Percentiles rank a stretch among this genome's conserved stretches.
These are phyloP conservation scores for Aspergillus hancockii DNA, from an alignment of 495 filamentous ascomycete genomes.

Conservation along the genomic window DNA sequence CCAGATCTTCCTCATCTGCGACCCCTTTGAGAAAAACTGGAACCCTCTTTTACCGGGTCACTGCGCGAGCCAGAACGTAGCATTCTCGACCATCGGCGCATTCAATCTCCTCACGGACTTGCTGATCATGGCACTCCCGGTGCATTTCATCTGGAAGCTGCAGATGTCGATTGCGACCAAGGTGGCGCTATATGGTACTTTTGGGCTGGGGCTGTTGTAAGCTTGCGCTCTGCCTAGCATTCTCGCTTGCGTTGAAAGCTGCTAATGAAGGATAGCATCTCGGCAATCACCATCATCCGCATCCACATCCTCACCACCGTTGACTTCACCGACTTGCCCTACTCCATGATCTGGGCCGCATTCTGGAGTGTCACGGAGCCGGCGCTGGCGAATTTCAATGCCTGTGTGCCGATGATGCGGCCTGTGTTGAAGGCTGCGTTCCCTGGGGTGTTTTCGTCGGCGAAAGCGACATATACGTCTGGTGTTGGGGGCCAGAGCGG, in stretches of 20 bases:
- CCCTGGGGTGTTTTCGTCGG: constrained; percentile 18
- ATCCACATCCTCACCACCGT: constrained; percentile 24
- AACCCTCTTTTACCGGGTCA: constrained; percentile 15
- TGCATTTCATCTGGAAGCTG: constrained; percentile 41
- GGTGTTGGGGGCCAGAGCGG: constrained; percentile 4
- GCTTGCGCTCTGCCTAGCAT: not conserved
- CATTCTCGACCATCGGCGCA: constrained; percentile 27
- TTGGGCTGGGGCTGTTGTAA: constrained; percentile 25
- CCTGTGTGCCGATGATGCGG: constrained; percentile 28
- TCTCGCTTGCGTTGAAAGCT: too few relatives aligned
- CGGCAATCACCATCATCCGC: constrained; percentile 27
- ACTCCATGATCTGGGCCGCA: constrained; percentile 30
- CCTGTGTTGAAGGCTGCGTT: constrained; percentile 22
- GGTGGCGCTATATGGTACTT: constrained; percentile 22
- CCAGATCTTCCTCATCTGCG: constrained; percentile 35
- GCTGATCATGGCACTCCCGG: constrained; percentile 40
- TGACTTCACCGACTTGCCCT: constrained; percentile 23
- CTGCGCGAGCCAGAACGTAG: constrained; percentile 25
- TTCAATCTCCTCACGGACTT: constrained; percentile 45
- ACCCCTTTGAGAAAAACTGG: constrained; percentile 30
- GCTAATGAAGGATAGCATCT: constrained; percentile 16
- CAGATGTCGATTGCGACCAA: constrained; percentile 29
- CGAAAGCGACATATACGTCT: constrained; percentile 15
- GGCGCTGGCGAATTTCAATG: constrained; percentile 22
- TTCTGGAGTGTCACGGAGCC: constrained; percentile 30